Base-by-base conservation (phyloP, 1,284 basidiomycete species). In the Pulveroboletus ridleyi region DNA sequence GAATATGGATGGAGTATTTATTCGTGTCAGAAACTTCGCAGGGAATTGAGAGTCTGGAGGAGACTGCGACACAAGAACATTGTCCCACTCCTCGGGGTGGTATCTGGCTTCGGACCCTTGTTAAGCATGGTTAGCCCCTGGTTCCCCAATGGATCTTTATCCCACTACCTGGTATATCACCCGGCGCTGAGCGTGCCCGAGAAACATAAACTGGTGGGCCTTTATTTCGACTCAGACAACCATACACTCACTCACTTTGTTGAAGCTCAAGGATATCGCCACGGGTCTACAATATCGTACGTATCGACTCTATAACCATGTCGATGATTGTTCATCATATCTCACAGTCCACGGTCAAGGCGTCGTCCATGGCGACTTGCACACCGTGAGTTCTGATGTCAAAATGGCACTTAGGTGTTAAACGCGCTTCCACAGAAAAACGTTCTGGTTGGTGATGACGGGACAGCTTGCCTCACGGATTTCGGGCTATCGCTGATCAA, bases 401-500 rank as follows among this genome's bases (percentile, higher is more conserved):
- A 18, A 55, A 35, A n/a, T 23, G 7, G 20, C 2, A 5, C 59
- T 41, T 25, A 2, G 49, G 6, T n/a, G 50, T 50, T 61, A 20
- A 70, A 35, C 22, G 2, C 54, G 54, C 53, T 41, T 59, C 20
- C 22, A n/a, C 23, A 77, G 76, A 74, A 46, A n/a, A 77, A 77
- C 56, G 65, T 74, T 61, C 55, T 74, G 22, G 67, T 74, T 17
- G 62, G 69, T 50, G 69, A 68, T 9, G 8, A 66, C 23, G 74
- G 72, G 20, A 65, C 64, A 20, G 73, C 75, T 58, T 69, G 74
- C 25, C 61, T 74, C 18, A 62, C 70, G 0, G 80, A 81, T 62
- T 82, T 81, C 58, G 81, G 80, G 13, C 70, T 80, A 17, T 81
- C 80, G 1, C 68, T 72, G 44, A 67, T 77, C 56, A 66, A 62